Evolutionary conservation across 2,329 filamentous ascomycete species (phyloP).

Genomic region (Helminthosporium solani): DNA sequence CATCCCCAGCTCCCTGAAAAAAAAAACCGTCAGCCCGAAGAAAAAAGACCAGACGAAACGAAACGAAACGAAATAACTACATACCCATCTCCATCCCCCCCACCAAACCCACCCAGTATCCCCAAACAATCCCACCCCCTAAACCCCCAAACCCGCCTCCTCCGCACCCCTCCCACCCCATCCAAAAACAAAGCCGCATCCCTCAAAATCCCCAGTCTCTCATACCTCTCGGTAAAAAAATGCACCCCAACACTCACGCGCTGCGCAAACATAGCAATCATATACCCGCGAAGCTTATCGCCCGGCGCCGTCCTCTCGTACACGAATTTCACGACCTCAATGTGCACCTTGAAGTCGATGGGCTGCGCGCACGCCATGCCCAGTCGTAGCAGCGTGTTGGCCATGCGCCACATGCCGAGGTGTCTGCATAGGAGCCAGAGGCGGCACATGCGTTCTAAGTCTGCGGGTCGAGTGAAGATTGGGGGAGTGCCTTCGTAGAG

Average conservation of each 20-base stretch:
- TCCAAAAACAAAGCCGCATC: not conserved
- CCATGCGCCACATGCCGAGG: constrained; percentile 8
- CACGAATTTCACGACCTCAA: constrained; percentile 7
- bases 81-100: not conserved
- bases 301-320: constrained; percentile 6
- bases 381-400: constrained; percentile 9
- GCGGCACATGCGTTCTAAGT: not conserved
- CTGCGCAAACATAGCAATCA: constrained; percentile 6
- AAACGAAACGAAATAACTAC: not conserved
- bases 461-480: not conserved
- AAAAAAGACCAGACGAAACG: not conserved
- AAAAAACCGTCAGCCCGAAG: constrained; percentile 1
- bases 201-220: constrained; percentile 1
- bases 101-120: not conserved
- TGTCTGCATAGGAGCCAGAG: constrained; percentile 1
- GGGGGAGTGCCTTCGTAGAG: constrained; percentile 4
- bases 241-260: not conserved
- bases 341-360: not conserved
- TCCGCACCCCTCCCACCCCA: not conserved
- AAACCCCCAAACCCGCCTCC: not conserved
- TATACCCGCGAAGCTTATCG: constrained; percentile 1
- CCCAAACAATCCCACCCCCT: not conserved
- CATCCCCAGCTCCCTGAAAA: not conserved
- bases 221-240: not conserved
- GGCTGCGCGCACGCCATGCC: constrained; percentile 14